Conservation (phyloP, 768 basidiomycete species). For the Psilocybe cubensis region DNA sequence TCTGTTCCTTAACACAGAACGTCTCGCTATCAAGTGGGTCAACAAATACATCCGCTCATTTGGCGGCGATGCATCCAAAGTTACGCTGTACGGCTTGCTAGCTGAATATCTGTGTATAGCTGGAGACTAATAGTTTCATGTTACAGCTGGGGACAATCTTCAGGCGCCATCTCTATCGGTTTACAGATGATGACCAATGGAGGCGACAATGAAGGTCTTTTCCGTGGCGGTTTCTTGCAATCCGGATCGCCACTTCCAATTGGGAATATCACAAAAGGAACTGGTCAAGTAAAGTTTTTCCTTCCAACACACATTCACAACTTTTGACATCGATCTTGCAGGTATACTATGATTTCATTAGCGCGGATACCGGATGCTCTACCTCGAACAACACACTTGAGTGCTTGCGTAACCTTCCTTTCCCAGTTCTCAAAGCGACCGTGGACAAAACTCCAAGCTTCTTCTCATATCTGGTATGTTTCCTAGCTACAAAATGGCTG, state of each 20-base stretch:
- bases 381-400: conserved; percentile 41
- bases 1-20: conserved; percentile 41
- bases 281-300: conserved; percentile 35
- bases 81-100: conserved; percentile 45
- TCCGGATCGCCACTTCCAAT: conserved; percentile 51
- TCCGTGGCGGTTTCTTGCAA: conserved; percentile 56
- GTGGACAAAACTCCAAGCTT: conserved; percentile 45
- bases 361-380: conserved; percentile 43
- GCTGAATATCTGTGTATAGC: neutral
- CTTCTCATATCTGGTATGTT: conserved; percentile 44
- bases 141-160: conserved; percentile 55
- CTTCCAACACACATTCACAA: neutral
- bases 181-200: conserved; percentile 53
- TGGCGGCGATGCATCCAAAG: conserved; percentile 60
- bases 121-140: neutral
- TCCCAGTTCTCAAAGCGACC: conserved; percentile 41
- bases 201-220: conserved; percentile 48
- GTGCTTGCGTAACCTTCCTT: conserved; percentile 46
- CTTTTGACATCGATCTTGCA: neutral
- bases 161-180: conserved; percentile 57
- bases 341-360: conserved; percentile 47
- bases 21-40: conserved; percentile 62
- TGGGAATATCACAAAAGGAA: conserved; percentile 39
- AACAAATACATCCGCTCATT: conserved; percentile 62
- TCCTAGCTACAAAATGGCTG: neutral